These are phyloP conservation scores for Chromera velia DNA, from an alignment of 73 alveolate genomes.

Conservation along the genomic window DNA sequence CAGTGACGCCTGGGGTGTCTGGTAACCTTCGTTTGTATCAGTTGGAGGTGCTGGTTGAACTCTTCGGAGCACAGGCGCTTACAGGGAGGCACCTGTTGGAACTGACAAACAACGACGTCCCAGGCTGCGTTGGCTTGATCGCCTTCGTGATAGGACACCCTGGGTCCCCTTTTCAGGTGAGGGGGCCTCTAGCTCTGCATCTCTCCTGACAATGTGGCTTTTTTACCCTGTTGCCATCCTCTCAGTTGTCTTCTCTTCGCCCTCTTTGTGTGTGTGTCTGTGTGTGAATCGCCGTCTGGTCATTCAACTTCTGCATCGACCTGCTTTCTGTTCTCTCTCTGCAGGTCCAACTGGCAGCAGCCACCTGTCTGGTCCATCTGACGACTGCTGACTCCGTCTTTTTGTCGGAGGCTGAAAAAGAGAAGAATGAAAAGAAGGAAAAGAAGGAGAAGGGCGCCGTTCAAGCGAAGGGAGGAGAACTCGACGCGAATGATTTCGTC, in stretches of 20 bases:
- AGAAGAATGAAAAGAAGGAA: no score
- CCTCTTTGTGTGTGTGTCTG: background rate
- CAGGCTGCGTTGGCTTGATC: conserved; percentile 36
- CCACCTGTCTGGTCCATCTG: conserved; percentile 25
- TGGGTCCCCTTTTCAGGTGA: no score
- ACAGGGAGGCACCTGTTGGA: conserved; percentile 19
- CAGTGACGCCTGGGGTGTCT: no score
- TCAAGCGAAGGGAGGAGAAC: no score
- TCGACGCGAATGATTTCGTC: no score
- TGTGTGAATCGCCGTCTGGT: background rate
- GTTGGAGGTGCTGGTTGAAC: background rate
- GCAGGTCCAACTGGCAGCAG: background rate
- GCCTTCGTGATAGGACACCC: conserved; percentile 41
- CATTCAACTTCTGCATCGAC: background rate
- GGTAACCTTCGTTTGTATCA: no score
- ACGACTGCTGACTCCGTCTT: conserved; percentile 42
- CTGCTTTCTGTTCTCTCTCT: background rate
- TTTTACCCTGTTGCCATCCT: background rate
- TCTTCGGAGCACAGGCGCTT: background rate
- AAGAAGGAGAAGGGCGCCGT: no score
- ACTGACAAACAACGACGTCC: conserved; percentile 42
- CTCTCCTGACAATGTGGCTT: background rate
- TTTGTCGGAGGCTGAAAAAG: conserved; percentile 11
- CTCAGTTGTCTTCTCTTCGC: background rate
- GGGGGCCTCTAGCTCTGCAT: background rate